Evolutionary conservation across 768 basidiomycete genomes (phyloP), one percentile per base, ranked within the genome.

Genomic region (Kwoniella sp.): DNA sequence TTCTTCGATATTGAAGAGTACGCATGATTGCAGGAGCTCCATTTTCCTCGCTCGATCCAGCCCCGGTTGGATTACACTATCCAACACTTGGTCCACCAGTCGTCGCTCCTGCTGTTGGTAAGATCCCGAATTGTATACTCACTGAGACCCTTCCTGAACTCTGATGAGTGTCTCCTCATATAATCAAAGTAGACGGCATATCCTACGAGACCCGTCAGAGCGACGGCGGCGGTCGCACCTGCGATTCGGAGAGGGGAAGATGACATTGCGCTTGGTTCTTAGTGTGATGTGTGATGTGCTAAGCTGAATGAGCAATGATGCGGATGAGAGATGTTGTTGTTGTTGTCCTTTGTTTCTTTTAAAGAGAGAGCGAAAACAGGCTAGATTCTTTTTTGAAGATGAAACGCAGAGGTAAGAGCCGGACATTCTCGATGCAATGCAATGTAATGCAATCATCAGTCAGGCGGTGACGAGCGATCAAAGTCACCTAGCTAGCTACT

Each of bases 151-250:
- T 87, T 92, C 78, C 96, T 87, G 85, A 99, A 99, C 17, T 85
- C 84, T 47, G 83, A 80, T 77, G 96, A 92, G 77, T 90, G 91
- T 75, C 94, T 86, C 55, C 96, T 88, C 83, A 86, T 90, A 83
- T 95, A 88, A 84, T 99, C 96, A 74, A 97, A 99, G 82, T 92
- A 97, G 58, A 86, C 84, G 29, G 90, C 92, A 80, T 97, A 98
- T 24, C 87, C 91, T 36, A 90, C 64, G 44, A 72, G 52, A 24
- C 72, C 76, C 21, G 77, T 71, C 27, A 75, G 59, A 9, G 71
- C 73, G 9, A 74, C 72, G 52, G 77, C 69, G 29, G 77, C 74
- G 25, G 73, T 73, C 52, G 69, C 67, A 50, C 71, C 59, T 15
- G 72, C 76, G 58, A 76, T 67, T 58, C 62, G 55, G 19, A 64